Base-by-base conservation (phyloP, 805 yeast genomes). In the Pichia phayaonensis region DNA sequence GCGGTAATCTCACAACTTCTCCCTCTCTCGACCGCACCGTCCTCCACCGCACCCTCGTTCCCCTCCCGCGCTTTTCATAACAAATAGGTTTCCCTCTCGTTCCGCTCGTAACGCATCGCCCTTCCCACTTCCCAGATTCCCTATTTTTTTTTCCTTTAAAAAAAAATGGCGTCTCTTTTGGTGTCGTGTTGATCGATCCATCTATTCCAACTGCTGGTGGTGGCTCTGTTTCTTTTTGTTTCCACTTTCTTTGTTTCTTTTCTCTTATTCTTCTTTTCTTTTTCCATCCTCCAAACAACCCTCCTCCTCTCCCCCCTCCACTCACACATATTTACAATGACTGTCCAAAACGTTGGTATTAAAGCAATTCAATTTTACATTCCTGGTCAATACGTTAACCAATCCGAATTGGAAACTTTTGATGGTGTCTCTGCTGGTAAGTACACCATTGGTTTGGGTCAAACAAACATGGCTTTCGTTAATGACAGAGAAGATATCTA, bases 391-490 rank as follows among this genome's bases (percentile, higher is more conserved):
- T 82, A 73, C 60, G 97, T 94, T 54, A 84, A 79, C 75, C 98
- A 94, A 74, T 73, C 83, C 45, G 98, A 88, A 50, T 74, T 94
- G 59, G 99, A 94, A 70, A 72, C 76, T 57, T 81, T 72, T 61
- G 96, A 90, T 67, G 87, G 86, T 51, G 90, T 92, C 54, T 80
- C 98, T 22, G 74, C 86, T 49, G 99, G 99, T 54, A 94, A 94
- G 70, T 94, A 90, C 78, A 94, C 99, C 66, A 92, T 94, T 69
- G 99, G 99, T 46, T 78, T 94, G 54, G 99, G 99, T 57, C 99
- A 94, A 75, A 92, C 97, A 63, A 89, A 90, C 71, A 94, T 94
- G 99, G 80, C 95, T 20, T 94, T 88, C 63, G 98, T 94, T 59
- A 86, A 92, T 67, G 99, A 94, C 73, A 83, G 97, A 70, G 98